phyloP scores from a whole-genome alignment of 495 filamentous ascomycete species.

The Trichoderma reesei region DNA sequence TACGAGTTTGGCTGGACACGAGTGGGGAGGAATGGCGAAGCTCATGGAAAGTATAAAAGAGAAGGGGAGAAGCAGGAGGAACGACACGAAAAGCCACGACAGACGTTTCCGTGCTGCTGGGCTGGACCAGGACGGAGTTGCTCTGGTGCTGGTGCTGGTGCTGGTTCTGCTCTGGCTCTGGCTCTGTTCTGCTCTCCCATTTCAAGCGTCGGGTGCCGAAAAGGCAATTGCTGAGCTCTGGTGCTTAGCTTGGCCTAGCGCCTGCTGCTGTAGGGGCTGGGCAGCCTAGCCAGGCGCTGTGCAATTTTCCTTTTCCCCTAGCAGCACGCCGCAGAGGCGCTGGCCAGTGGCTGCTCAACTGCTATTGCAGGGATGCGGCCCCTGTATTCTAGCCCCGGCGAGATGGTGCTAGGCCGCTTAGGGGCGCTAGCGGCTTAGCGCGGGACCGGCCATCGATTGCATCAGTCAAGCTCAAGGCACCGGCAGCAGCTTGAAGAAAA shows the following conservation, averaged over 20 bases:
- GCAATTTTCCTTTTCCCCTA: slow-evolving; percentile 7
- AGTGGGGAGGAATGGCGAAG: neutral
- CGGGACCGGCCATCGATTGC: neutral
- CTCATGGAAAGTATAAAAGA: neutral
- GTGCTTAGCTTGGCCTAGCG: neutral
- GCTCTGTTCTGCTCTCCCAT: neutral
- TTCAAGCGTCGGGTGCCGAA: neutral
- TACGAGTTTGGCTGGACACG: neutral
- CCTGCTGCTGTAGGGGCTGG: neutral
- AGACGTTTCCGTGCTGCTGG: neutral
- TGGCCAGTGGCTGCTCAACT: neutral
- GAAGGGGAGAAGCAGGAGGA: neutral
- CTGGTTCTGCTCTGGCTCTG: too few relatives aligned
- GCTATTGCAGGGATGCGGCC: neutral
- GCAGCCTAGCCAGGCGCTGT: neutral
- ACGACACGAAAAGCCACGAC: neutral
- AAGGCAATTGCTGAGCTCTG: slow-evolving; percentile 4
- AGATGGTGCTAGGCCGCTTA: neutral
- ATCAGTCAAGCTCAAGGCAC: neutral
- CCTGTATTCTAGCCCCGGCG: neutral
- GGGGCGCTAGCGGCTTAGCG: neutral
- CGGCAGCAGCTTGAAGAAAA: too few relatives aligned
- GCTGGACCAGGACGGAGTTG: too few relatives aligned
- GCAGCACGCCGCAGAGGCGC: neutral
- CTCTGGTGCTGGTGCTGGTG: too few relatives aligned